phyloP scores from a whole-genome alignment of 495 filamentous ascomycete genomes.

The Usnea hakonensis region DNA sequence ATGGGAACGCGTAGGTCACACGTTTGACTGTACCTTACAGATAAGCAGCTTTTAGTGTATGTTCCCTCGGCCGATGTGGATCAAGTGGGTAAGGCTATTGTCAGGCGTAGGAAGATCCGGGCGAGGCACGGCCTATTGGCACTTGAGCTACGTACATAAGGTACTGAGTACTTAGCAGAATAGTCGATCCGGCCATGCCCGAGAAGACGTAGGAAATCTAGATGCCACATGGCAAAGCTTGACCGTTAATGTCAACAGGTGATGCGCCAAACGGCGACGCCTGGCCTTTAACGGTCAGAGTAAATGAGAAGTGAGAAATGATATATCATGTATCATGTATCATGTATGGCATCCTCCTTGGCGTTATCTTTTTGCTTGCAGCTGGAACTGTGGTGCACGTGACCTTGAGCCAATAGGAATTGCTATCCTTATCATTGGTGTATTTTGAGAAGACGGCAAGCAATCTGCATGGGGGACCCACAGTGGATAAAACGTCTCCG shows the following conservation, averaged over 20 bases:
- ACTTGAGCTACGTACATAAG: no score
- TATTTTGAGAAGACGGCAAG: not conserved
- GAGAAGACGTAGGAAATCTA: no score
- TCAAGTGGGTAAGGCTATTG: not conserved
- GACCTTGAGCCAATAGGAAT: not conserved
- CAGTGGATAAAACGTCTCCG: not conserved
- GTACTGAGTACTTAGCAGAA: no score
- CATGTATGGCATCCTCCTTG: not conserved
- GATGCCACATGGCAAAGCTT: no score
- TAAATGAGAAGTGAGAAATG: no score
- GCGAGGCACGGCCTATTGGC: no score
- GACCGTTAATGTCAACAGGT: no score
- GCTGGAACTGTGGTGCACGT: not conserved
- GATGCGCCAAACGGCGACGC: no score
- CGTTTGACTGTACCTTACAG: conserved; percentile 16
- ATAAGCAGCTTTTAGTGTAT: conserved; percentile 7
- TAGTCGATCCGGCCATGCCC: no score
- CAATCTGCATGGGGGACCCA: not conserved
- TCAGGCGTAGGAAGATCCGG: no score
- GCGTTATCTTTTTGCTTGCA: not conserved
- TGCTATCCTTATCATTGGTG: not conserved
- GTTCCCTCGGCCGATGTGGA: not conserved
- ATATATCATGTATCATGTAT: no score
- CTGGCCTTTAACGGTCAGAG: no score
- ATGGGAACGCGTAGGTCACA: not conserved